Evolutionary conservation across 306 rosid genomes (phyloP).

Genomic region (Dalbergia cochinchinensis): DNA sequence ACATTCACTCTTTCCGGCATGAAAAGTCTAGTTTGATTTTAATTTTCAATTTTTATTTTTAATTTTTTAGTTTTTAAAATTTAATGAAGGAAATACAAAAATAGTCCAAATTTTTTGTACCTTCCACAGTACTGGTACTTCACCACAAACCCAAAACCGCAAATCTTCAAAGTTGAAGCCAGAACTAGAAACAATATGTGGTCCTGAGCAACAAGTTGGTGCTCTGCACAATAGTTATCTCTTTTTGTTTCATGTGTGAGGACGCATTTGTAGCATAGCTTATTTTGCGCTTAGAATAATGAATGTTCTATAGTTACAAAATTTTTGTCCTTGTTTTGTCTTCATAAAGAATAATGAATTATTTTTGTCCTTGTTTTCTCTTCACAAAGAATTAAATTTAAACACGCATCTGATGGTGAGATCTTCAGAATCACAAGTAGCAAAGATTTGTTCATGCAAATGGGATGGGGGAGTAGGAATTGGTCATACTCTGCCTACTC

Average conservation of each 20-base stretch:
- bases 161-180: neutral
- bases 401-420: no score
- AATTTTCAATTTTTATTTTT: no score
- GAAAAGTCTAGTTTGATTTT: no score
- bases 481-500: neutral
- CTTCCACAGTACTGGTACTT: neutral
- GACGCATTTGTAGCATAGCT: no score
- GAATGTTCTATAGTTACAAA: no score
- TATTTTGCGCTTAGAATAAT: neutral
- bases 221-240: neutral
- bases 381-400: no score
- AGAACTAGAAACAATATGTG: neutral
- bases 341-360: neutral
- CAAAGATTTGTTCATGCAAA: no score
- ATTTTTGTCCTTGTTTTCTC: no score
- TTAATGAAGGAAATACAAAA: no score
- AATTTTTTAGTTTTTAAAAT: no score
- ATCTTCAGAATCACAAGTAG: neutral
- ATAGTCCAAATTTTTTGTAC: neutral
- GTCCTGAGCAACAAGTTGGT: constrained; percentile 6
- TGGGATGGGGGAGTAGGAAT: neutral
- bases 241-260: neutral
- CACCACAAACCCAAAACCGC: constrained; percentile 1
- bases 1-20: neutral
- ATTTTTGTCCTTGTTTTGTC: no score